Evolutionary conservation across 805 yeast genomes (phyloP).

Genomic region (Lipomyces spencermartinsiae): DNA sequence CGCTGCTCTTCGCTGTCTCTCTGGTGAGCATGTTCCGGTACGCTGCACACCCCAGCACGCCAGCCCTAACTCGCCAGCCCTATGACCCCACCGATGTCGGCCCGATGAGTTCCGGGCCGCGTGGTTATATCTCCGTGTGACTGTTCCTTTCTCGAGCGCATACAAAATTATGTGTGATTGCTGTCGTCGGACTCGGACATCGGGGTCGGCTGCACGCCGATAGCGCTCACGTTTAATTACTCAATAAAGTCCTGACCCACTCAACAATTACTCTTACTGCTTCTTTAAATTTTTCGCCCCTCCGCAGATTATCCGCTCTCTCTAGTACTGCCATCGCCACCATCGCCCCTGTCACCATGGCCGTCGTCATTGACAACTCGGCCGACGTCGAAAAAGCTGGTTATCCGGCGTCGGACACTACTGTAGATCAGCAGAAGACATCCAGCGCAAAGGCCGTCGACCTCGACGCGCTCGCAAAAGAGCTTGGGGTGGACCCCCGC

Average conservation of each 20-base stretch:
- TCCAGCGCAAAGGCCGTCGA: not conserved
- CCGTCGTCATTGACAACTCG: not conserved
- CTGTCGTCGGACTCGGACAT: not conserved
- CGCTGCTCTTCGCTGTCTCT: not conserved
- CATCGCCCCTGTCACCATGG: not conserved
- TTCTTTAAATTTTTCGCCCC: not conserved
- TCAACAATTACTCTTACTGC: not conserved
- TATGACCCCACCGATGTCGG: not conserved
- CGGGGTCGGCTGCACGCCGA: not conserved
- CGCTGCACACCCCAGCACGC: not conserved
- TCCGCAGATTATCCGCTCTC: not conserved
- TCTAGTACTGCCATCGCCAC: not conserved
- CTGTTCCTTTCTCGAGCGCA: not conserved
- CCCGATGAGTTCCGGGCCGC: not conserved
- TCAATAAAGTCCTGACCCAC: too few species aligned
- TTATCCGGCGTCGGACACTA: slow-evolving; percentile 1
- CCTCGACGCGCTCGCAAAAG: slow-evolving; percentile 49
- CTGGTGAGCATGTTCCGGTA: not conserved
- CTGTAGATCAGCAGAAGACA: not conserved
- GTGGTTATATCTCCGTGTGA: not conserved
- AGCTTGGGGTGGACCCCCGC: slow-evolving; percentile 59
- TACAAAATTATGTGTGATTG: not conserved
- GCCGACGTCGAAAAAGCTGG: slow-evolving; percentile 11
- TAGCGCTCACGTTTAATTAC: not conserved
- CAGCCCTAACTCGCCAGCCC: slow-evolving; percentile 2